phyloP scores from a whole-genome alignment of 257 asterid genomes.

The Phtheirospermum japonicum region DNA sequence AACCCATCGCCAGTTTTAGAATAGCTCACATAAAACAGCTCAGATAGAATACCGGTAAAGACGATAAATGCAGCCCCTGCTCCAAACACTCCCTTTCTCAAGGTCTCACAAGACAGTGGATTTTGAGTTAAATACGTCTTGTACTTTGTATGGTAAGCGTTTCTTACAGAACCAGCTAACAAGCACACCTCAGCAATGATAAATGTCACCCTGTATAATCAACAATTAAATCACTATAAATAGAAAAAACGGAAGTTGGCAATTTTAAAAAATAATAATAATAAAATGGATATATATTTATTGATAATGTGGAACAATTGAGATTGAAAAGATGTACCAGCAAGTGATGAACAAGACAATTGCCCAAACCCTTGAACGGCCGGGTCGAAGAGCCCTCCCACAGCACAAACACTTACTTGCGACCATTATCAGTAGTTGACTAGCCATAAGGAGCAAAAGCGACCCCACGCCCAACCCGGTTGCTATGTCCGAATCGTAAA shows the following conservation, averaged over 20 bases:
- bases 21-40: constrained; percentile 59
- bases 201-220: constrained; percentile 53
- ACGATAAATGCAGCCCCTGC: constrained; percentile 82
- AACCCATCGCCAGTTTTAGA: constrained; percentile 50
- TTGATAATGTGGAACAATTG: not conserved
- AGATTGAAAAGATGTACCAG: constrained; percentile 45
- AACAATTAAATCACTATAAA: not conserved
- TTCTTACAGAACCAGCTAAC: constrained; percentile 69
- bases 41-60: constrained; percentile 66
- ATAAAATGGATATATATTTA: no score
- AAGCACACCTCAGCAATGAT: constrained; percentile 72
- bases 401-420: constrained; percentile 74
- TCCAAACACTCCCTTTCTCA: constrained; percentile 82
- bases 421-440: constrained; percentile 64
- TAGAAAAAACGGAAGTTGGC: no score
- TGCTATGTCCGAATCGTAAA: constrained; percentile 60
- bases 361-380: constrained; percentile 69
- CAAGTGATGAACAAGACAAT: constrained; percentile 65
- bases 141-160: constrained; percentile 77
- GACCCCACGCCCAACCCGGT: constrained; percentile 76
- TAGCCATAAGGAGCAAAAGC: constrained; percentile 55
- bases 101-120: constrained; percentile 73
- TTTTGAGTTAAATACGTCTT: constrained; percentile 38
- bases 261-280: no score
- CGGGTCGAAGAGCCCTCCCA: constrained; percentile 70